A percentile compares a stretch with the other conserved stretches of the same genome.
These are phyloP conservation scores for Melampsora abietis-canadensis DNA, from an alignment of 1,284 basidiomycete species.

Conservation along the genomic window DNA sequence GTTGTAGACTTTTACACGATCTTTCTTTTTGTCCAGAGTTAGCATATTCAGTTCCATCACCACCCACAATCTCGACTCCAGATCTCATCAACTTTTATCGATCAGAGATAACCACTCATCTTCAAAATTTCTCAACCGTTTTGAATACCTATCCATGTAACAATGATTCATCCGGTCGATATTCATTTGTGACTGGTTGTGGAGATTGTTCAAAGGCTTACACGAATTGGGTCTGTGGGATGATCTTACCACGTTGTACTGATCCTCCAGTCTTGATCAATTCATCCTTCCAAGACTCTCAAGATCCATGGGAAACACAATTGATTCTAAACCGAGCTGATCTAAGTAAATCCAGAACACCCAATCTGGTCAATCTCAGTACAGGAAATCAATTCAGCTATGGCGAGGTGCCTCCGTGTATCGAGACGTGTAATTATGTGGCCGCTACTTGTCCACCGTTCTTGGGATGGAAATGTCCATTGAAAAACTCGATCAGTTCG, in stretches of 20 bases:
- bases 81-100: constrained; percentile 51
- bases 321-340: constrained; percentile 40
- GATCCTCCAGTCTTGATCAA: constrained; percentile 46
- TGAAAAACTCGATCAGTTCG: constrained; percentile 23
- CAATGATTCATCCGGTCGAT: constrained; percentile 51
- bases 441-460: constrained; percentile 50
- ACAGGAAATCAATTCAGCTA: constrained; percentile 47
- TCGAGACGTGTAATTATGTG: constrained; percentile 48
- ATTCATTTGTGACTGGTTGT: constrained; percentile 54
- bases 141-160: constrained; percentile 55
- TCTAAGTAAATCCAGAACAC: constrained; percentile 45
- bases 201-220: constrained; percentile 53
- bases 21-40: constrained; percentile 54
- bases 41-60: constrained; percentile 55
- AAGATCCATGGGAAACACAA: constrained; percentile 9
- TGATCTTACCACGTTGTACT: constrained; percentile 55
- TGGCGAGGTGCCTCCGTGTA: constrained; percentile 49
- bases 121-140: constrained; percentile 53
- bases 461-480: constrained; percentile 49
- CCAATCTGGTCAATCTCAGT: constrained; percentile 14
- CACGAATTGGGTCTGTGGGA: constrained; percentile 54
- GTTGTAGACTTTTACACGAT: constrained; percentile 54
- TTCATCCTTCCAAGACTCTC: constrained; percentile 9
- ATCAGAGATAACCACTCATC: constrained; percentile 50
- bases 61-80: constrained; percentile 48